Base-by-base conservation (phyloP, 1,284 basidiomycete species). In the Sphagnurus paluster region DNA sequence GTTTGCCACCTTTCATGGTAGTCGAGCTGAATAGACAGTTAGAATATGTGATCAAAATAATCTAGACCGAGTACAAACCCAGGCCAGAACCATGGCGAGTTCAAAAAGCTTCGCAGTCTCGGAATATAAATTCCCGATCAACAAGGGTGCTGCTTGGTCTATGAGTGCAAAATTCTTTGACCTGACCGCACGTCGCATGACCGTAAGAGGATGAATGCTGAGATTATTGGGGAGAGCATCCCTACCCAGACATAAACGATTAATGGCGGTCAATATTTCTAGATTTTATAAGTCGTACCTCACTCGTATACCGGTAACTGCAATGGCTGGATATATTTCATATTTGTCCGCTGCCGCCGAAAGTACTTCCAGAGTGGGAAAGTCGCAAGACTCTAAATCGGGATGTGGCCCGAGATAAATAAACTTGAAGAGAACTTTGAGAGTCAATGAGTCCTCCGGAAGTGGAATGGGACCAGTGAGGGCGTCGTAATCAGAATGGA, bases 341-440 rank as follows among this genome's bases (percentile, higher is more conserved):
- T 67, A 67, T 29, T 61, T 62, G 37, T 66, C 63, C 13, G 64
- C 62, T 8, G 64, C 63, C 24, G 63, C 57, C 0, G 63, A 64
- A 16, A 67, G 43, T 11, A 46, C 53, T 1, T 45, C 53, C 17
- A 66, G 46, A 2, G 49, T 42, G 1, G 40, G 19, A 32, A 64
- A 63, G 1, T 53, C 52, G 2, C 57, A 35, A 3, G 51, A 48
- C 19, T 64, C 59, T 9, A 64, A 36, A 20, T 58, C 57, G 1
- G 64, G 65, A 16, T 63, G 63, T 6, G 56, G 53, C 26, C 53
- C 51, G 2, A 58, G 58, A 29, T 57, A 56, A 5, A 66, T 52
- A 39, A 61, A 66, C 25, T 53, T 57, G 30, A 66, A 66, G 1
- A 67, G 53, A 0, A 66, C 36, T 2, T 57, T 51, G 1, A 67